Percentiles rank a stretch among this genome's conserved stretches.
Evolutionary conservation across 306 rosid genomes (phyloP).

Genomic region (Dalbergia oliveri): DNA sequence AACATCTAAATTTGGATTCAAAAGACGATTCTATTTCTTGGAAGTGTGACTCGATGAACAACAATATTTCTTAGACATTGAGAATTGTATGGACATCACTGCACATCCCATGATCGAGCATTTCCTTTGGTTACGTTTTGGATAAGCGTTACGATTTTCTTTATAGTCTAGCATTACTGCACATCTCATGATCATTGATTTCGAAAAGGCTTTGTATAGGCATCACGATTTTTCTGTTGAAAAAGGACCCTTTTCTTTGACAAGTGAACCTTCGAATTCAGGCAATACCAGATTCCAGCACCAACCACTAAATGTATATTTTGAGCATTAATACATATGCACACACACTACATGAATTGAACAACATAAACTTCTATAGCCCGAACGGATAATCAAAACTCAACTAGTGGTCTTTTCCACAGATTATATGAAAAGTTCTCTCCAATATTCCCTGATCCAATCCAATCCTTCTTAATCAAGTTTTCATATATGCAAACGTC

Average conservation of each 20-base stretch:
- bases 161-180: too few relatives aligned
- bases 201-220: too few relatives aligned
- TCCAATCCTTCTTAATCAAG: conserved; percentile 49
- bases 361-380: conserved; percentile 44
- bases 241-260: too few relatives aligned
- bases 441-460: conserved; percentile 47
- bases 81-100: too few relatives aligned
- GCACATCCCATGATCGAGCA: too few relatives aligned
- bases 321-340: conserved; percentile 37
- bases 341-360: conserved; percentile 35
- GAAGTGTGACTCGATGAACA: too few relatives aligned
- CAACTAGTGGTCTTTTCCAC: conserved; percentile 47
- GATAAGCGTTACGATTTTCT: too few relatives aligned
- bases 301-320: neutral
- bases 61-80: too few relatives aligned
- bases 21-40: too few relatives aligned
- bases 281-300: conserved; percentile 31
- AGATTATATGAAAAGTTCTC: conserved; percentile 44
- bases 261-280: conserved; percentile 12
- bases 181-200: neutral
- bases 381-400: conserved; percentile 56
- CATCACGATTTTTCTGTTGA: too few relatives aligned
- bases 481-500: conserved; percentile 56
- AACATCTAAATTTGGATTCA: too few relatives aligned
- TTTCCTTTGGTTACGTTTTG: neutral